phyloP scores from a whole-genome alignment of 179 eudicot species.

The Silene noctiflora region DNA sequence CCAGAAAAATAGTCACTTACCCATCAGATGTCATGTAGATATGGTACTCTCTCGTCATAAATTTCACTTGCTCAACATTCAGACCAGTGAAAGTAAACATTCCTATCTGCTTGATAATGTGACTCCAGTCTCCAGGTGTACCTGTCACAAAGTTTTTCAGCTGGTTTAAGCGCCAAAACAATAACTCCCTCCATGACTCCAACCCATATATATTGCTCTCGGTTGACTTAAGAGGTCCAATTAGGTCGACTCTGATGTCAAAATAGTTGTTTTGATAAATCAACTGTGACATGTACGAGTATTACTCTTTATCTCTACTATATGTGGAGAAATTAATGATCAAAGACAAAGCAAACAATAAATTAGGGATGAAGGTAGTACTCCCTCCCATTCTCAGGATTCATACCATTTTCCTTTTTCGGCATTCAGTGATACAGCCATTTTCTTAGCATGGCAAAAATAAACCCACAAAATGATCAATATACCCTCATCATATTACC shows the following conservation, averaged over 20 bases:
- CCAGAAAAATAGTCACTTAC: constrained; percentile 26
- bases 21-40: constrained; percentile 58
- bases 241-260: background rate
- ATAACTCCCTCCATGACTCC: background rate
- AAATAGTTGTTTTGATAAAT: background rate
- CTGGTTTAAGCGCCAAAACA: background rate
- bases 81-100: constrained; percentile 58
- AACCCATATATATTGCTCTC: background rate
- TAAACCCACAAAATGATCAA: no score
- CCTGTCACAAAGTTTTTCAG: constrained; percentile 24
- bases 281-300: background rate
- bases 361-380: background rate
- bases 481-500: no score
- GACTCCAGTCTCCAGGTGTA: constrained; percentile 60
- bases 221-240: background rate
- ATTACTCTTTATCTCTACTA: background rate
- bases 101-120: constrained; percentile 54
- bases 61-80: constrained; percentile 45
- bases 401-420: no score
- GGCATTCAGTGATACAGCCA: no score
- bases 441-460: no score
- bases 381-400: no score
- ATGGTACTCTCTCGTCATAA: constrained; percentile 51
- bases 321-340: background rate
- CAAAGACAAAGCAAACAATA: background rate